Percentiles rank a stretch among this genome's conserved stretches.
Conservation (phyloP, 1,284 basidiomycete genomes). For the Wallemia ichthyophaga region DNA sequence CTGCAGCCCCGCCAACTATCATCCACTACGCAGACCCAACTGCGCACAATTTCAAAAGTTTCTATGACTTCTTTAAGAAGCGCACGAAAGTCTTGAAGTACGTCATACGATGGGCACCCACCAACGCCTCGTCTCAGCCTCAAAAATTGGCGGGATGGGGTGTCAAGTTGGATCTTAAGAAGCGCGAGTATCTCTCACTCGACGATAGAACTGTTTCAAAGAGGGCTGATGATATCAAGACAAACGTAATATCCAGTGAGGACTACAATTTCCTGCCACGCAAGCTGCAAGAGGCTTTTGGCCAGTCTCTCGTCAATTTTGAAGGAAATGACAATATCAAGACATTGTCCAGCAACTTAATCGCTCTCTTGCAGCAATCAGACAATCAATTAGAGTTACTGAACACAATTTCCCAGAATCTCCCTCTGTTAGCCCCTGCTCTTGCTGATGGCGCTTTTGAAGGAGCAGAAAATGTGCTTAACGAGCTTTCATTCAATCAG, state of each 20-base stretch:
- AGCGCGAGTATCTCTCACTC: not conserved
- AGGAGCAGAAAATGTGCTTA: not conserved
- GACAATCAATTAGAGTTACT: not conserved
- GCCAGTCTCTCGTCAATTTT: not conserved
- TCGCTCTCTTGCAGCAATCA: not conserved
- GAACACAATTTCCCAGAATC: not conserved
- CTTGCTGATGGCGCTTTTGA: not conserved
- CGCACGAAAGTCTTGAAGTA: not conserved
- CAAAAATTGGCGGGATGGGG: not conserved
- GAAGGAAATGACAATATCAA: not conserved
- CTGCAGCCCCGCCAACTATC: not conserved
- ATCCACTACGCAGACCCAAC: not conserved
- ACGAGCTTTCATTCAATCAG: not conserved
- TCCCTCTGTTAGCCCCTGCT: not conserved
- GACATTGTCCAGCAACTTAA: not conserved
- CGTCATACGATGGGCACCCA: not conserved
- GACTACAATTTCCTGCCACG: not conserved
- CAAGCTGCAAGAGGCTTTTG: not conserved
- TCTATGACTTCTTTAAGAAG: not conserved
- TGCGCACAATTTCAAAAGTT: not conserved
- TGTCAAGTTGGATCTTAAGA: not conserved
- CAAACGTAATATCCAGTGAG: not conserved
- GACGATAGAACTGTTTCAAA: not conserved
- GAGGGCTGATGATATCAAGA: not conserved
- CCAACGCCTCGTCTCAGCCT: not conserved